phyloP scores from a whole-genome alignment of 2,329 filamentous ascomycete genomes.

The Fusarium verrucosum region DNA sequence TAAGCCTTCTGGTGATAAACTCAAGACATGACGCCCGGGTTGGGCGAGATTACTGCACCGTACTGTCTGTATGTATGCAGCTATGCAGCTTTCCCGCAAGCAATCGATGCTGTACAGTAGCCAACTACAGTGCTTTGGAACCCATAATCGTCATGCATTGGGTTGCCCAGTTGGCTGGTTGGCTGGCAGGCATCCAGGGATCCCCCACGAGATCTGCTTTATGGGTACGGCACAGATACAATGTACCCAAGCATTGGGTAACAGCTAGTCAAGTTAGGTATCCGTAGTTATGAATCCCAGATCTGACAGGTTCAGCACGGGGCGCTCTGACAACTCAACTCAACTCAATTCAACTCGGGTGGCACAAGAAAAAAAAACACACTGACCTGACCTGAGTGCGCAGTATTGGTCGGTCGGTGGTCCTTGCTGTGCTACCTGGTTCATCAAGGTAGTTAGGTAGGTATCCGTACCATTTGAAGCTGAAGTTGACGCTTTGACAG shows the following conservation, averaged over 20 bases:
- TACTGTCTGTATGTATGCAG: constrained; percentile 13
- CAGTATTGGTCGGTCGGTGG: background rate
- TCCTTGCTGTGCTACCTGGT: background rate
- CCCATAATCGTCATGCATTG: constrained; percentile 41
- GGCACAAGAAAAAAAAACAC: background rate
- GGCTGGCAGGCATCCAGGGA: constrained; percentile 30
- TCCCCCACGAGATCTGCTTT: constrained; percentile 40
- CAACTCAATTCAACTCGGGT: constrained; percentile 8
- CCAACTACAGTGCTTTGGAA: constrained; percentile 13
- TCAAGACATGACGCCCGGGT: background rate
- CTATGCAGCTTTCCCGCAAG: constrained; percentile 15
- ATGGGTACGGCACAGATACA: constrained; percentile 4
- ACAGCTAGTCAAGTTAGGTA: too few species aligned
- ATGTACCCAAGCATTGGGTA: constrained; percentile 27
- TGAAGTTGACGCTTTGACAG: constrained; percentile 31
- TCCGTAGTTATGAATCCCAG: too few species aligned
- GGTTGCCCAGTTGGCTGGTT: constrained; percentile 5
- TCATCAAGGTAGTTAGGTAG: constrained; percentile 1
- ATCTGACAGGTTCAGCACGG: constrained; percentile 22
- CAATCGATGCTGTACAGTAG: constrained; percentile 11
- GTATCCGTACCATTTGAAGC: constrained; percentile 1
- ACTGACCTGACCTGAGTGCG: background rate
- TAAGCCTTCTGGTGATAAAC: background rate
- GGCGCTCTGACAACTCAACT: too few species aligned
- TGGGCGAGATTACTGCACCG: too few species aligned